Evolutionary conservation across 2,329 filamentous ascomycete species (phyloP).

Genomic region (Microsporum audouinii): DNA sequence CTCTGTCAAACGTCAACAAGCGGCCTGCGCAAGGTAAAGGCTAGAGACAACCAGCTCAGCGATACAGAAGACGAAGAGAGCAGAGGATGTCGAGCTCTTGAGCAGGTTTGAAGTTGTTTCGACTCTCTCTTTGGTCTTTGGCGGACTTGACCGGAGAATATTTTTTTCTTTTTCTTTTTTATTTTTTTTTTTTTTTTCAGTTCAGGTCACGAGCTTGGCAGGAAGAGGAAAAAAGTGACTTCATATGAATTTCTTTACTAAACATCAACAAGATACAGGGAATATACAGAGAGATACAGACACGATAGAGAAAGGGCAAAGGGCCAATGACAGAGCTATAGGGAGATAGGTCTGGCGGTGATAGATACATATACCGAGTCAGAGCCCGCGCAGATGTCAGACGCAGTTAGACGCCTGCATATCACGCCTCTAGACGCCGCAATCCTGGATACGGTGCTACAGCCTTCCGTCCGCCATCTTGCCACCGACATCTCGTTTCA

Average conservation of each 20-base stretch:
- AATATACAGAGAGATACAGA: too few relatives aligned
- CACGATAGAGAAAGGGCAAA: background rate
- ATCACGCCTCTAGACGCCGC: constrained; percentile 74
- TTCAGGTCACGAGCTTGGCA: constrained; percentile 1
- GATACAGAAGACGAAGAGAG: background rate
- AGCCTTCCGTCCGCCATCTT: constrained; percentile 51
- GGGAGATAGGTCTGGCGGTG: background rate
- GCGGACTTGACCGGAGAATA: background rate
- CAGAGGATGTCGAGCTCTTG: background rate
- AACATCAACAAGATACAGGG: background rate
- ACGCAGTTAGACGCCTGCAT: constrained; percentile 52
- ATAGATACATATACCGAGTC: background rate
- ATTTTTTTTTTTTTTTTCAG: background rate
- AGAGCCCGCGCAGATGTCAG: constrained; percentile 20
- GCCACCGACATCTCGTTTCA: constrained; percentile 85
- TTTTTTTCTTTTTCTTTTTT: background rate
- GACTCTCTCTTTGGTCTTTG: background rate
- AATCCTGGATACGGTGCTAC: constrained; percentile 60
- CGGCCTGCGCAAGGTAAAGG: background rate
- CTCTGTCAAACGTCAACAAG: background rate
- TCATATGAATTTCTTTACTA: background rate
- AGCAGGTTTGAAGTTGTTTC: background rate
- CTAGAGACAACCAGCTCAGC: background rate
- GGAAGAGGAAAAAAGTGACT: background rate
- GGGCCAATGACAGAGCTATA: background rate